A percentile compares a stretch with the other conserved stretches of the same genome.
Evolutionary conservation across 495 filamentous ascomycete species (phyloP).

Genomic region (Alectoria sarmentosa): DNA sequence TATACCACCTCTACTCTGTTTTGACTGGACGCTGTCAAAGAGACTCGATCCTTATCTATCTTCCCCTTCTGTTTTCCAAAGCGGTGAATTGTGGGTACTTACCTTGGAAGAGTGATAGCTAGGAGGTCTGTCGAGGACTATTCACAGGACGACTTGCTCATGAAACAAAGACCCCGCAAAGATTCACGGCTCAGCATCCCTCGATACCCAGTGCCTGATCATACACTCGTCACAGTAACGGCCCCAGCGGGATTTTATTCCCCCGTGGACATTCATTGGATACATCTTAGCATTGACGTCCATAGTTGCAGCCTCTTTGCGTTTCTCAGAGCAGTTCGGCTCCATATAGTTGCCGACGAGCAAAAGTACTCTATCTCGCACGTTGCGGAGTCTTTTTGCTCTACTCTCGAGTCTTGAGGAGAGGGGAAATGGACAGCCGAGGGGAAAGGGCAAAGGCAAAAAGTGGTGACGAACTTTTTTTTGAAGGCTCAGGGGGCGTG

Average conservation of each 20-base stretch:
- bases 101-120: background rate
- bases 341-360: slow-evolving; percentile 4
- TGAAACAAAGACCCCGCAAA: background rate
- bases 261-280: background rate
- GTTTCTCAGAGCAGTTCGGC: background rate
- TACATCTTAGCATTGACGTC: background rate
- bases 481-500: too few relatives aligned
- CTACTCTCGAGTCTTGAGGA: too few relatives aligned
- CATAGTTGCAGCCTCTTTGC: slow-evolving; percentile 4
- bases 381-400: too few relatives aligned
- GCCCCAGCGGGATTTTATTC: background rate
- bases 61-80: background rate
- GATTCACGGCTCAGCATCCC: background rate
- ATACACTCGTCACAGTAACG: background rate
- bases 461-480: too few relatives aligned
- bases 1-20: background rate
- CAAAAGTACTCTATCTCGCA: too few relatives aligned
- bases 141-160: background rate
- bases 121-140: background rate
- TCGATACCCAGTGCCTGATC: background rate
- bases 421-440: too few relatives aligned
- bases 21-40: background rate
- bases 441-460: too few relatives aligned
- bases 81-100: background rate
- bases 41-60: background rate